A percentile compares a stretch with the other conserved stretches of the same genome.
Conservation (phyloP, 192 early-diverging fungal species). For the Coemansia sp. region DNA sequence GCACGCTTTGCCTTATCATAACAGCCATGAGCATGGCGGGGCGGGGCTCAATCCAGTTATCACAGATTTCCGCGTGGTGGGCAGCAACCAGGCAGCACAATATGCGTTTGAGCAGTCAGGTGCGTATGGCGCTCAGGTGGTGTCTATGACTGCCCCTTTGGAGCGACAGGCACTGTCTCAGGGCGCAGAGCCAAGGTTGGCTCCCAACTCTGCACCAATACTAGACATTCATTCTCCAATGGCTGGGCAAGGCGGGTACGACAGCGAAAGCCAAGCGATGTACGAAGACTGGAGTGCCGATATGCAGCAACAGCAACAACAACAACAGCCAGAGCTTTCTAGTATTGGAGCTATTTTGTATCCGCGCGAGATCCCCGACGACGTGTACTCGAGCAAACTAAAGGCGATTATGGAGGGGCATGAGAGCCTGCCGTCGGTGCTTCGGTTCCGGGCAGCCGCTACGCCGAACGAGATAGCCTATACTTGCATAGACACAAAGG, state of each 20-base stretch:
- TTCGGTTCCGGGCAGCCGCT: constrained; percentile 64
- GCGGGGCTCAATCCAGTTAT: neutral
- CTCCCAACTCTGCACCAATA: constrained; percentile 8
- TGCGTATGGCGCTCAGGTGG: neutral
- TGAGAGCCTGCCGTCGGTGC: constrained; percentile 63
- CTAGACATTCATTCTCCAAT: constrained; percentile 11
- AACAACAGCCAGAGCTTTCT: neutral
- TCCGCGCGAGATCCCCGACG: constrained; percentile 31
- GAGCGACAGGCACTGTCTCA: constrained; percentile 1
- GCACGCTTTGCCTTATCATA: neutral
- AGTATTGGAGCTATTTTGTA: constrained; percentile 18
- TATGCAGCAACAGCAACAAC: neutral
- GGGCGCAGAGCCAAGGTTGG: neutral
- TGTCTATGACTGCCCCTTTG: constrained; percentile 15
- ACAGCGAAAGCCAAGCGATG: neutral
- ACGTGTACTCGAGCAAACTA: constrained; percentile 27
- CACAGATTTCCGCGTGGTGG: constrained; percentile 11
- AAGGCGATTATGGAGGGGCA: constrained; percentile 55
- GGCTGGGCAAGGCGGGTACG: constrained; percentile 1
- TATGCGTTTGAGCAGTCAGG: constrained; percentile 14
- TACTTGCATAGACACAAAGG: constrained; percentile 70
- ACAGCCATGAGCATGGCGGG: neutral
- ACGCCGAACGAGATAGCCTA: constrained; percentile 63
- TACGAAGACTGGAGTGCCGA: neutral
- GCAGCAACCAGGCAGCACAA: constrained; percentile 1